These are phyloP conservation scores for Alternaria brassicicola DNA, from an alignment of 2,329 filamentous ascomycete species.

Conservation along the genomic window DNA sequence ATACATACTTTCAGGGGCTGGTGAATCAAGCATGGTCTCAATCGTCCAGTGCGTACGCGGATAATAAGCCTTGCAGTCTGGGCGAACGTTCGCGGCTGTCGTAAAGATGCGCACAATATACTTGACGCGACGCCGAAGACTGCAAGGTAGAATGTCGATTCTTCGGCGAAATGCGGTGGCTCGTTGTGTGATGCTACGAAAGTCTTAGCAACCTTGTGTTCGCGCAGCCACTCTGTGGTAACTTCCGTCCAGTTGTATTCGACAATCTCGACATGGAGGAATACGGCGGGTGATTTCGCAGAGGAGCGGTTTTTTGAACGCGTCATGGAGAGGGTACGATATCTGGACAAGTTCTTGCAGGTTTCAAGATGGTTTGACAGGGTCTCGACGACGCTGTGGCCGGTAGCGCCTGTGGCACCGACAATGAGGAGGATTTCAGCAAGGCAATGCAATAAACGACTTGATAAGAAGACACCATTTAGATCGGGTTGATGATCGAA, in stretches of 20 bases:
- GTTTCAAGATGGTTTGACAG: slow-evolving; percentile 18
- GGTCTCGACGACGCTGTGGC: slow-evolving; percentile 13
- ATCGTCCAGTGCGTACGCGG: slow-evolving; percentile 26
- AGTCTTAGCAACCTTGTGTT: slow-evolving; percentile 13
- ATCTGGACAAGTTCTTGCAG: slow-evolving; percentile 3
- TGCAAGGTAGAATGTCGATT: slow-evolving; percentile 22
- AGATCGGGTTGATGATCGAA: neutral
- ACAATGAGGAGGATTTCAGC: slow-evolving; percentile 15
- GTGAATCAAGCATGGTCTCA: slow-evolving; percentile 14
- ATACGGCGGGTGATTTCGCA: slow-evolving; percentile 17
- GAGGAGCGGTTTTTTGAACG: slow-evolving; percentile 13
- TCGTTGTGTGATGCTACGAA: slow-evolving; percentile 28
- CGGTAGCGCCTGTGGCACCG: slow-evolving; percentile 28
- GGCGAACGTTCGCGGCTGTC: slow-evolving; percentile 15
- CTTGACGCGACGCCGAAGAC: slow-evolving; percentile 18
- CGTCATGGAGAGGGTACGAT: slow-evolving; percentile 25
- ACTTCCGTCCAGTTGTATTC: slow-evolving; percentile 22
- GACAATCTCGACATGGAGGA: slow-evolving; percentile 18
- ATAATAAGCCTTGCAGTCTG: slow-evolving; percentile 21
- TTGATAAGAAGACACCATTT: neutral
- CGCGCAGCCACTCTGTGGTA: slow-evolving; percentile 17
- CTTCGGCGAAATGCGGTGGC: slow-evolving; percentile 27
- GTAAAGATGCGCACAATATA: slow-evolving; percentile 28
- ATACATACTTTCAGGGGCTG: neutral
- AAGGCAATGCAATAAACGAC: neutral